These are phyloP conservation scores for Trichocomaceae sp. DNA, from an alignment of 2,329 filamentous ascomycete species.

Conservation along the genomic window DNA sequence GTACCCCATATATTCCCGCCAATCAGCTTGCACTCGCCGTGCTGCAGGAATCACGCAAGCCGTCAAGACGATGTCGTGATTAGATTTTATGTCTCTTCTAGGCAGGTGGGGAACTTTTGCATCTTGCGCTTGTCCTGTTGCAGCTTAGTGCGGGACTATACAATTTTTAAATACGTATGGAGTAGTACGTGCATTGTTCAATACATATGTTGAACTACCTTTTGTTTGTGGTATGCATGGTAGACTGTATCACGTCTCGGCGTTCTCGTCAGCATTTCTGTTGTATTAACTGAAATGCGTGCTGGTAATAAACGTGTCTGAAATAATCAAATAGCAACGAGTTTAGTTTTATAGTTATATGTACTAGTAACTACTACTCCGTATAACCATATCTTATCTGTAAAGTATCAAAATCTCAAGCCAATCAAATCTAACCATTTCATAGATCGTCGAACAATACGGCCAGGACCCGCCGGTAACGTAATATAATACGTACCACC, in stretches of 20 bases:
- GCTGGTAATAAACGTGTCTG: not conserved
- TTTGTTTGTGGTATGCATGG: not conserved
- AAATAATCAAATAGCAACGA: not conserved
- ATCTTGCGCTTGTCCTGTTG: not conserved
- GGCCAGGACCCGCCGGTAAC: slow-evolving; percentile 1
- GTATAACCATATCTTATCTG: not conserved
- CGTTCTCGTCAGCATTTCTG: not conserved
- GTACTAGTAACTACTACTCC: too few relatives aligned
- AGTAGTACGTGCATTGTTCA: not conserved
- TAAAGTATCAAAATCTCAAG: not conserved
- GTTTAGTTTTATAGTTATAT: too few relatives aligned
- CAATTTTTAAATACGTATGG: not conserved
- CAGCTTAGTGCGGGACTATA: not conserved
- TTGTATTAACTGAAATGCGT: not conserved
- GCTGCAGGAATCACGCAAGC: slow-evolving; percentile 24
- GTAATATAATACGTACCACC: not conserved
- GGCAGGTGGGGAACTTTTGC: not conserved
- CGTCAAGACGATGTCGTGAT: slow-evolving; percentile 22
- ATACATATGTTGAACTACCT: not conserved
- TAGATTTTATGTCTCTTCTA: not conserved
- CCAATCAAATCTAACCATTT: not conserved
- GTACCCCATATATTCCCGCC: not conserved
- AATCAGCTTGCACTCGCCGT: not conserved
- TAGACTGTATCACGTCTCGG: not conserved
- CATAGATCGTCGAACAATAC: not conserved